Evolutionary conservation across 2,329 filamentous ascomycete species (phyloP).

Genomic region (Aspergillus clavatus): DNA sequence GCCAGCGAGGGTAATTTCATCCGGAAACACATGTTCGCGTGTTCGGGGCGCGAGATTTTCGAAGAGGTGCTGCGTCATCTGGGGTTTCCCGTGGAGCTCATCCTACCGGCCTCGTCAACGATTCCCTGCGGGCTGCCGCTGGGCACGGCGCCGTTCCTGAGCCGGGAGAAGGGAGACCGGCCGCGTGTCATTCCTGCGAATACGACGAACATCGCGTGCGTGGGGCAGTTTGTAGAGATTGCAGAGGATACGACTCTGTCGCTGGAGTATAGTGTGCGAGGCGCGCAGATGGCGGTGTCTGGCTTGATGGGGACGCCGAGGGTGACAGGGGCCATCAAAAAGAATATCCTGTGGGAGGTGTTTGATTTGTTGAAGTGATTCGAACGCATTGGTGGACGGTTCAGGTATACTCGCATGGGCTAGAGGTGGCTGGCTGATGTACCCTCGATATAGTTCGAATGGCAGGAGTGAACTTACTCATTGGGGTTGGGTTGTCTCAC

Average conservation of each 20-base stretch:
- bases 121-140: slow-evolving; percentile 42
- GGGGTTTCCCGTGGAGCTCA: slow-evolving; percentile 27
- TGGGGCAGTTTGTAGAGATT: slow-evolving; percentile 21
- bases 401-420: no score
- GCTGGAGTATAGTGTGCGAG: slow-evolving; percentile 17
- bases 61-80: slow-evolving; percentile 38
- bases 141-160: slow-evolving; percentile 36
- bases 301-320: slow-evolving; percentile 13
- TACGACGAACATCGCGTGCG: slow-evolving; percentile 12
- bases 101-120: slow-evolving; percentile 25
- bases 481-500: no score
- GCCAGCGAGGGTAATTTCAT: slow-evolving; percentile 33
- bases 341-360: neutral
- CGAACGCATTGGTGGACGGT: no score
- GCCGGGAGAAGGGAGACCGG: slow-evolving; percentile 32
- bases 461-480: no score
- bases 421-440: no score
- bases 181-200: slow-evolving; percentile 30
- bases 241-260: slow-evolving; percentile 9
- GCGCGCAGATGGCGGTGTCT: slow-evolving; percentile 19
- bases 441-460: no score
- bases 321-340: neutral
- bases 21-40: slow-evolving; percentile 39
- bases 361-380: neutral
- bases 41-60: slow-evolving; percentile 40